Base-by-base conservation (phyloP, 805 yeast genomes). In the Lipomyces chichibuensis region DNA sequence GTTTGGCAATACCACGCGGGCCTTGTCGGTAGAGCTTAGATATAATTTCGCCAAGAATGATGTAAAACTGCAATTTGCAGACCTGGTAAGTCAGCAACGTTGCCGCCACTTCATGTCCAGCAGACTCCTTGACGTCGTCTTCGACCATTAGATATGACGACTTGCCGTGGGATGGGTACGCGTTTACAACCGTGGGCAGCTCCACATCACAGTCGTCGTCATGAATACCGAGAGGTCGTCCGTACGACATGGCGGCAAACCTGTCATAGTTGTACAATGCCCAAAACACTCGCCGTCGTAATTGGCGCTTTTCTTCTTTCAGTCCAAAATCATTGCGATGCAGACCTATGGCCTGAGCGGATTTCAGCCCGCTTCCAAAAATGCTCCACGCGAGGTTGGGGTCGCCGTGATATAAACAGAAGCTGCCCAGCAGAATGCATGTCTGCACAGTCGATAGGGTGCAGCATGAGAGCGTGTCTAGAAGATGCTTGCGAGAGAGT, bases 281-380 rank as follows among this genome's bases (percentile, higher is more conserved):
- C 70, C 70, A 67, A n/a, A 65, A 67, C 11, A 65, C 59, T 1
- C 69, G 63, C n/a, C 61, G 59, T 6, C 69, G 64, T 4, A 67
- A 52, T 29, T 55, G 54, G n/a, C 46, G 35, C 32, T 57, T 17
- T 27, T 56, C 53, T 32, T 43, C 46, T 13, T 29, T 43, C 33
- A n/a, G 20, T 3, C 32, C 29, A 27, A 23, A 25, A 14, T 23
- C 29, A 9, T 63, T 66, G n/a, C 63, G 63, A 35, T 67, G 65
- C 9, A 67, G 62, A 25, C 61, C 60, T 6, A 65, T 49, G 6
- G 69, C 63, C 32, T 65, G 68, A 5, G 66, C 56, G 13, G 58
- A 23, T 25, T 62, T 67, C 46, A 55, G 29, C 5, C 69, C 70
- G 20, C 35, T 33, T 20, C 70, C 70, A 13, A 59, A 53, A 1